These are phyloP conservation scores for Wickerhamomyces tratensis DNA, from an alignment of 805 yeast species.

Conservation along the genomic window DNA sequence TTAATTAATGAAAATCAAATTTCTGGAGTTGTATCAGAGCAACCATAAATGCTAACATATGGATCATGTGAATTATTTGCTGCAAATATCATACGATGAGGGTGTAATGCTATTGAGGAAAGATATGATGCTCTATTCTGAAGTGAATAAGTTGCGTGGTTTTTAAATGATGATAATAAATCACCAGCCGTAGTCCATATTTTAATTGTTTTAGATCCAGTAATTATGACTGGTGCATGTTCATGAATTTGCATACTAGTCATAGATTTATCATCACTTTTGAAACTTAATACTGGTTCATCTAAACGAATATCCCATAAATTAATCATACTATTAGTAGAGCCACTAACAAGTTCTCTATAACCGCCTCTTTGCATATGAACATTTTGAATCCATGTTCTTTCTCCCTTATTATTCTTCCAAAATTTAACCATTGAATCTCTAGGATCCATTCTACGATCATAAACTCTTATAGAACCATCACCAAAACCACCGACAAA, in stretches of 20 bases:
- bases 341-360: conserved; percentile 80
- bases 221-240: conserved; percentile 90
- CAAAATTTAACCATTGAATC: conserved; percentile 82
- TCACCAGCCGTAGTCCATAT: conserved; percentile 86
- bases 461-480: conserved; percentile 82
- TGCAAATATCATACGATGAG: conserved; percentile 91
- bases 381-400: conserved; percentile 58
- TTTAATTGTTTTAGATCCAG: conserved; percentile 73
- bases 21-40: conserved; percentile 23
- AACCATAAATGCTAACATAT: conserved; percentile 52
- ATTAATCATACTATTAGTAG: conserved; percentile 71
- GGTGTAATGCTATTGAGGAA: conserved; percentile 70
- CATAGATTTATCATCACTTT: conserved; percentile 37
- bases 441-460: conserved; percentile 74
- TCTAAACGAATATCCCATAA: conserved; percentile 83
- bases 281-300: conserved; percentile 61
- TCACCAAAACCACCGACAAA: conserved; percentile 91
- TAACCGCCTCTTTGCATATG: conserved; percentile 97
- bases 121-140: conserved; percentile 34
- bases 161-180: conserved; percentile 49
- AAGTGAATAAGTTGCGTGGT: conserved; percentile 23
- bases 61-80: conserved; percentile 75
- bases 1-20: too few species aligned
- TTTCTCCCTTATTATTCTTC: conserved; percentile 40
- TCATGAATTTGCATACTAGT: conserved; percentile 81